Percentiles rank a stretch among this genome's conserved stretches.
Evolutionary conservation across 2,329 filamentous ascomycete genomes (phyloP).

Genomic region (Hymenotorrendiella dingleyae): DNA sequence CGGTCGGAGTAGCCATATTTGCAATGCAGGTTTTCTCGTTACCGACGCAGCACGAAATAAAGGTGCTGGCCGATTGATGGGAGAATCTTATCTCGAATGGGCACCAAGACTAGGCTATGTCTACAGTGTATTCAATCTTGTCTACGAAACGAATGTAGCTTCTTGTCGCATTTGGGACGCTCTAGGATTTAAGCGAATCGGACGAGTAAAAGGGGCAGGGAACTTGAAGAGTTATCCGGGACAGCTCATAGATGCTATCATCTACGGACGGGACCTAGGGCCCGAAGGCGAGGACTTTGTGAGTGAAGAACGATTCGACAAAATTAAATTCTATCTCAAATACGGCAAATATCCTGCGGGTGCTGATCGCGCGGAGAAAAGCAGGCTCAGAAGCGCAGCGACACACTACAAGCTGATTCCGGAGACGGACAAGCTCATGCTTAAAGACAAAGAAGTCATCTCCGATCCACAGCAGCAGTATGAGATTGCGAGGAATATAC

Average conservation of each 20-base stretch:
- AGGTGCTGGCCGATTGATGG: slow-evolving; percentile 50
- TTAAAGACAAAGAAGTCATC: slow-evolving; percentile 97
- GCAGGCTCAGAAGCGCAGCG: slow-evolving; percentile 82
- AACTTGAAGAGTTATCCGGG: slow-evolving; percentile 45
- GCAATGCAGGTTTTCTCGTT: slow-evolving; percentile 57
- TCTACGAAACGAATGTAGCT: slow-evolving; percentile 69
- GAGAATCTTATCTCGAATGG: slow-evolving; percentile 52
- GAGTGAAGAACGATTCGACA: slow-evolving; percentile 95
- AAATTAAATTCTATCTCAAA: slow-evolving; percentile 96
- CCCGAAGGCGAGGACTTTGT: slow-evolving; percentile 73
- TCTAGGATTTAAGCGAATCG: slow-evolving; percentile 67
- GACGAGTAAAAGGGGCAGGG: slow-evolving; percentile 53
- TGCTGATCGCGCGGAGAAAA: slow-evolving; percentile 92
- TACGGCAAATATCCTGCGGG: slow-evolving; percentile 89
- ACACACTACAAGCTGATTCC: slow-evolving; percentile 87
- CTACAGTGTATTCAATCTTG: slow-evolving; percentile 70
- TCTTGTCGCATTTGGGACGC: slow-evolving; percentile 70
- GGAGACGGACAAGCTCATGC: slow-evolving; percentile 70
- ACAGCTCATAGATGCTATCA: slow-evolving; percentile 51
- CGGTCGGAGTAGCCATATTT: slow-evolving; percentile 67
- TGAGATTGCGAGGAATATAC: slow-evolving; percentile 74
- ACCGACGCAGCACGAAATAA: slow-evolving; percentile 49
- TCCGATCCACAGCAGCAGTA: slow-evolving; percentile 85
- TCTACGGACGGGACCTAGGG: slow-evolving; percentile 52
- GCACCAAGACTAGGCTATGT: slow-evolving; percentile 58